Percentiles rank a stretch among this genome's conserved stretches.
phyloP scores from a whole-genome alignment of 1,284 basidiomycete genomes.

The Sanghuangporus weigelae region DNA sequence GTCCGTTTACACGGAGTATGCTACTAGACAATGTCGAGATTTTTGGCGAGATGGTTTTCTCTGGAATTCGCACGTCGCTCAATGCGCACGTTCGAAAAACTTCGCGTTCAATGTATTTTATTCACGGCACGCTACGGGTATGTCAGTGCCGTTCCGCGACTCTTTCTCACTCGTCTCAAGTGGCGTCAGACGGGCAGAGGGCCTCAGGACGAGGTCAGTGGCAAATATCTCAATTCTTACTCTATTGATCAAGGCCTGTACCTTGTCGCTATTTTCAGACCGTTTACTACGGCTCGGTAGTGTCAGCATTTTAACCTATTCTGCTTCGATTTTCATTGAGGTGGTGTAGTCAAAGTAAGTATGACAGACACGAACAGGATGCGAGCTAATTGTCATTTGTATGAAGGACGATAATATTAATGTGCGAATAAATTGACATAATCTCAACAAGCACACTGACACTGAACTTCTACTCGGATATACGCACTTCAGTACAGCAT shows the following conservation, averaged over 20 bases:
- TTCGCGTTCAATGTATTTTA: background rate
- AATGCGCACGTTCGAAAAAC: background rate
- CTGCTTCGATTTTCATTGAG: too few species aligned
- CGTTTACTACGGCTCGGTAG: background rate
- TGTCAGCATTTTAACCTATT: too few species aligned
- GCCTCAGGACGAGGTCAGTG: background rate
- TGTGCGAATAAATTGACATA: background rate
- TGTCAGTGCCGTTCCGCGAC: background rate
- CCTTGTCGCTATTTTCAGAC: background rate
- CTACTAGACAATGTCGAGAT: background rate
- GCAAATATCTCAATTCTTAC: background rate
- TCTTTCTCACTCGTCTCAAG: background rate
- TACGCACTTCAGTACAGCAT: background rate
- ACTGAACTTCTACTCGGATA: background rate
- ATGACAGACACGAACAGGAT: too few species aligned
- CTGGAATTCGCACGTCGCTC: background rate
- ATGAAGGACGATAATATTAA: too few species aligned
- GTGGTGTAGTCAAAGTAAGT: too few species aligned
- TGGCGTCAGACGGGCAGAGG: background rate
- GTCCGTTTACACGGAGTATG: background rate
- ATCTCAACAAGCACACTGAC: background rate
- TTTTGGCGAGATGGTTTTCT: background rate
- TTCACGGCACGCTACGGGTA: background rate
- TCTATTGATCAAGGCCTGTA: background rate
- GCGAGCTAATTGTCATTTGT: too few species aligned